These are phyloP conservation scores for Nicotiana paniculata DNA, from an alignment of 257 asterid genomes.

Conservation along the genomic window DNA sequence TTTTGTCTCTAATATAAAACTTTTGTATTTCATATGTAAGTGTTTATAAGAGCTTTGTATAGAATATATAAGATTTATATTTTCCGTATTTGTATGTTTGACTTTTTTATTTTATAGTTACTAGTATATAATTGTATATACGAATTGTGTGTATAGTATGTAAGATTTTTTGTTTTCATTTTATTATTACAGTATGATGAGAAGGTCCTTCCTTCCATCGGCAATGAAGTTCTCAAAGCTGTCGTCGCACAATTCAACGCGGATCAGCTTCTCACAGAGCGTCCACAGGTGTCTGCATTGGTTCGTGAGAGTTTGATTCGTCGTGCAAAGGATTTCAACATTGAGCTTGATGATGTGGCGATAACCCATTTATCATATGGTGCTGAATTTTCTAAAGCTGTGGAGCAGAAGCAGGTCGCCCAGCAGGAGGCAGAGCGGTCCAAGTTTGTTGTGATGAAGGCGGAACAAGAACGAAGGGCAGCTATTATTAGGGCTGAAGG, in stretches of 20 bases:
- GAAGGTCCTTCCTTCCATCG: slow-evolving; percentile 95
- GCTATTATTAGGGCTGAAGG: slow-evolving; percentile 42
- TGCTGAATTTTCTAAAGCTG: slow-evolving; percentile 83
- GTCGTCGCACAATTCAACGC: slow-evolving; percentile 97
- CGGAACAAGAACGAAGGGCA: slow-evolving; percentile 50
- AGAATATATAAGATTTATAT: neutral
- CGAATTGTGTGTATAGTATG: neutral
- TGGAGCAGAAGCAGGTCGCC: slow-evolving; percentile 99
- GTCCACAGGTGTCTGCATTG: slow-evolving; percentile 90
- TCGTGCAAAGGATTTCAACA: slow-evolving; percentile 87
- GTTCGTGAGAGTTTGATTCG: slow-evolving; percentile 77
- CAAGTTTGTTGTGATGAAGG: slow-evolving; percentile 80
- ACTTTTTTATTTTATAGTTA: too few species aligned
- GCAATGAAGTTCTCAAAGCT: slow-evolving; percentile 85
- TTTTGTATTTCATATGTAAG: neutral
- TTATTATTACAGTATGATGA: slow-evolving; percentile 49
- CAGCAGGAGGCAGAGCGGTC: slow-evolving; percentile 98
- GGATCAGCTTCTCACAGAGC: slow-evolving; percentile 87
- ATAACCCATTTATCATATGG: slow-evolving; percentile 91
- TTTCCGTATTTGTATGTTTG: neutral
- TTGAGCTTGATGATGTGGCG: slow-evolving; percentile 82
- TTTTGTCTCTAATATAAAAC: neutral
- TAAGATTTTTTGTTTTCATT: neutral
- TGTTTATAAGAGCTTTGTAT: neutral
- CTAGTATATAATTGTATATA: neutral